Evolutionary conservation across 1,284 basidiomycete genomes (phyloP).

Genomic region (Schizopora paradoxa): DNA sequence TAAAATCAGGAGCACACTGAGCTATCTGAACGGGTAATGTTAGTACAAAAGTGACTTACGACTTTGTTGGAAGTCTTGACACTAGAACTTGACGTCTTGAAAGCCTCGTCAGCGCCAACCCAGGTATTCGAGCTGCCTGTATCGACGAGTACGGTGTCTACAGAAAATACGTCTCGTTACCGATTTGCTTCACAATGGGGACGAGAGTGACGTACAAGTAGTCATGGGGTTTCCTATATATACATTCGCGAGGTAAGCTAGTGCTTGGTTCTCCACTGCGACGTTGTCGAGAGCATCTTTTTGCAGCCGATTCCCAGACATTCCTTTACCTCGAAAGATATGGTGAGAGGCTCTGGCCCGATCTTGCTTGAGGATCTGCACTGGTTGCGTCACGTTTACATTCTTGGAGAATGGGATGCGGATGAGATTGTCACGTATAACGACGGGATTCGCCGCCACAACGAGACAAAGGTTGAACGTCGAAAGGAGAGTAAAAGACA

Average conservation of each 20-base stretch:
- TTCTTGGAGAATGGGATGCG: slow-evolving; percentile 3
- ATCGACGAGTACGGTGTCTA: slow-evolving; percentile 20
- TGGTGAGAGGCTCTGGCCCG: not conserved
- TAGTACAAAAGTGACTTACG: slow-evolving; percentile 7
- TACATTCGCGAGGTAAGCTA: not conserved
- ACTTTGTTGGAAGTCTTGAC: slow-evolving; percentile 13
- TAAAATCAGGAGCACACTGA: too few species aligned
- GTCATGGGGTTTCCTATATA: not conserved
- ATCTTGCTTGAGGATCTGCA: not conserved
- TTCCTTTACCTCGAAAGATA: not conserved
- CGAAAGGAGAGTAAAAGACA: too few species aligned
- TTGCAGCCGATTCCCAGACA: not conserved
- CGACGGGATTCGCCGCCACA: not conserved
- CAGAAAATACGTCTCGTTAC: not conserved
- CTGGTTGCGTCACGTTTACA: not conserved
- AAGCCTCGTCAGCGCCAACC: slow-evolving; percentile 20
- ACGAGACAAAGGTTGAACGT: not conserved
- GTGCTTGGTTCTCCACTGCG: not conserved
- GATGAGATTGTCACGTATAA: not conserved
- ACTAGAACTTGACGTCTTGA: slow-evolving; percentile 11
- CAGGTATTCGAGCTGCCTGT: slow-evolving; percentile 24
- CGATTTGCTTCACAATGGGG: not conserved
- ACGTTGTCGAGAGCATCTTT: not conserved
- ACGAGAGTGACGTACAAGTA: not conserved
- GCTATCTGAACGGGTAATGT: too few species aligned